Conservation (phyloP, 176 grass and related monocot species). For the Oryza glumipatula region DNA sequence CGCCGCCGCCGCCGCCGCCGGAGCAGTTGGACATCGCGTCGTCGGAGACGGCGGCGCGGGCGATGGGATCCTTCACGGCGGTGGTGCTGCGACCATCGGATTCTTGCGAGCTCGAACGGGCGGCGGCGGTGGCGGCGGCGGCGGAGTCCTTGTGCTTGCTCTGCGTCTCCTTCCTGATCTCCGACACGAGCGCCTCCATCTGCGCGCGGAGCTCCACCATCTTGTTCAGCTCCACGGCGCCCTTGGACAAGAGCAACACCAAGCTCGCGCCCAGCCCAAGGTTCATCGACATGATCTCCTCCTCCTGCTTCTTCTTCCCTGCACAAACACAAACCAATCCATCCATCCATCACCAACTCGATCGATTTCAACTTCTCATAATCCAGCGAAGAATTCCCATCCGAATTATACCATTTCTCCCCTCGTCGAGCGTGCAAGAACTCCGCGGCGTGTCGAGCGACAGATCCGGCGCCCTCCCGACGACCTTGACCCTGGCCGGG, state of each 20-base stretch:
- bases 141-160: constrained; percentile 21
- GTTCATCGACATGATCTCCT: constrained; percentile 68
- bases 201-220: constrained; percentile 79
- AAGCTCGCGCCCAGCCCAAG: constrained; percentile 74
- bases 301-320: constrained; percentile 82
- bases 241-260: constrained; percentile 78
- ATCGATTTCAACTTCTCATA: neutral
- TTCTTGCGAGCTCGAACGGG: constrained; percentile 12
- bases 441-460: constrained; percentile 53
- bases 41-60: constrained; percentile 16
- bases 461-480: constrained; percentile 36
- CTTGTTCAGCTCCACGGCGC: constrained; percentile 80
- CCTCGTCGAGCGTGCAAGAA: constrained; percentile 15
- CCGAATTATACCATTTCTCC: neutral
- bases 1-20: constrained; percentile 27
- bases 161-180: constrained; percentile 53
- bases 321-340: neutral
- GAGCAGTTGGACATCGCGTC: constrained; percentile 51
- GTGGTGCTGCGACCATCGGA: constrained; percentile 36
- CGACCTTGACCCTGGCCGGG: constrained; percentile 39
- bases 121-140: neutral
- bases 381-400: neutral
- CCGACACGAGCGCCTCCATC: constrained; percentile 75
- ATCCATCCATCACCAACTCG: neutral
- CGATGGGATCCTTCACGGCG: constrained; percentile 54